Evolutionary conservation across 1,139 yeast genomes (phyloP).

Genomic region (Saccharomyces hybrid): DNA sequence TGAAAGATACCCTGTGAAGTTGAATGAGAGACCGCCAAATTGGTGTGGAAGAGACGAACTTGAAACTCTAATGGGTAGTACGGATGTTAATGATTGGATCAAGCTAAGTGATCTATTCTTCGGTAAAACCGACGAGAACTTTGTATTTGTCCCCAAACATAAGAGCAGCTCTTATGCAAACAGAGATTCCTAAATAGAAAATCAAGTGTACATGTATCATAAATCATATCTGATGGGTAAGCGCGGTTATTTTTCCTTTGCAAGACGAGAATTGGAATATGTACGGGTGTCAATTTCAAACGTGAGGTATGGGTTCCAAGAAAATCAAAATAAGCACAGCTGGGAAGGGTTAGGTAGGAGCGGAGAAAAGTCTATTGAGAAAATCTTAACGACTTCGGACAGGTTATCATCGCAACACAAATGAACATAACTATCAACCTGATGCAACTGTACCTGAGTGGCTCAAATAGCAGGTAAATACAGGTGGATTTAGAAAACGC

Average conservation of each 20-base stretch:
- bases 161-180: slow-evolving; percentile 69
- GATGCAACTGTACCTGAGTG: background rate
- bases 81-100: slow-evolving; percentile 90
- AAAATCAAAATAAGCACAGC: background rate
- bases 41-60: slow-evolving; percentile 94
- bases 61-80: slow-evolving; percentile 80
- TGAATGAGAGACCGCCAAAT: slow-evolving; percentile 88
- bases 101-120: slow-evolving; percentile 93
- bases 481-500: background rate
- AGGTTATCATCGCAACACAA: background rate
- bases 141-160: slow-evolving; percentile 85
- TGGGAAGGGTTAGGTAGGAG: background rate
- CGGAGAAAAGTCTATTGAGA: background rate
- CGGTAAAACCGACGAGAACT: slow-evolving; percentile 71
- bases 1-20: slow-evolving; percentile 78
- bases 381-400: background rate
- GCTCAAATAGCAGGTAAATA: background rate
- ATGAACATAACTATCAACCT: background rate
- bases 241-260: background rate
- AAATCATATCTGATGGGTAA: background rate
- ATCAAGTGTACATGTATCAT: background rate
- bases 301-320: background rate
- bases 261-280: background rate
- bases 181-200: background rate
- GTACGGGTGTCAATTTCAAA: background rate